Conservation (phyloP, 495 filamentous ascomycete genomes). For the Mytilinidion resinicola region DNA sequence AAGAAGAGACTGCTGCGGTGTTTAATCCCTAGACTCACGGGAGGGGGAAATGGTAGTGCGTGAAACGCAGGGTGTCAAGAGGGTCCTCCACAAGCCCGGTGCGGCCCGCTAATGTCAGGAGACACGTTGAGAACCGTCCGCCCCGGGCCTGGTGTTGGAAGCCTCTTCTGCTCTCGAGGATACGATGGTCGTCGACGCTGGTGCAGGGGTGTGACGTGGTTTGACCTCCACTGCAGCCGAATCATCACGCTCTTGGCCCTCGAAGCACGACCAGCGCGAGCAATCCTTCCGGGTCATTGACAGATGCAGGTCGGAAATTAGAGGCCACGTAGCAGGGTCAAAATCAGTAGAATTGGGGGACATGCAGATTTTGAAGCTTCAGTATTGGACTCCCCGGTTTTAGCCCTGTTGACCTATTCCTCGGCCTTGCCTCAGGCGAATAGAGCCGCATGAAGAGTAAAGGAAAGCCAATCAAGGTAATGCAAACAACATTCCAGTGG, state of each 20-base stretch:
- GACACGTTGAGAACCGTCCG: neutral
- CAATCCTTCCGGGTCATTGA: neutral
- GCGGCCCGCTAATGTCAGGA: constrained; percentile 1
- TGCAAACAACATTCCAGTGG: constrained; percentile 16
- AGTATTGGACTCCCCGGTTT: neutral
- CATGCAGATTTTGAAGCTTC: neutral
- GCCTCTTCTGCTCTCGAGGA: neutral
- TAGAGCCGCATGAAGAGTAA: constrained; percentile 27
- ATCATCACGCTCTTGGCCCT: neutral
- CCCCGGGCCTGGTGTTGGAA: neutral
- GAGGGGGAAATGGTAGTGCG: neutral
- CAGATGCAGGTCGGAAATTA: constrained; percentile 3
- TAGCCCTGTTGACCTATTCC: neutral
- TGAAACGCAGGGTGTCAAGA: constrained; percentile 1
- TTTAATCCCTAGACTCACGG: too few relatives aligned
- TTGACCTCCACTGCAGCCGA: constrained; percentile 2
- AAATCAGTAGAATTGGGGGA: neutral
- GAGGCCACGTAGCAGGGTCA: constrained; percentile 4
- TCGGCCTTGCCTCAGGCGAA: constrained; percentile 10
- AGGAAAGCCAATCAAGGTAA: constrained; percentile 23
- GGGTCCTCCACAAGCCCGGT: neutral
- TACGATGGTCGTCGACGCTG: neutral
- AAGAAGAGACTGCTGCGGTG: too few relatives aligned
- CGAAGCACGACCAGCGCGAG: neutral
- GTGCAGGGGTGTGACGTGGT: constrained; percentile 3